phyloP scores from a whole-genome alignment of 2,329 filamentous ascomycete genomes.

The Penicillium sp. region DNA sequence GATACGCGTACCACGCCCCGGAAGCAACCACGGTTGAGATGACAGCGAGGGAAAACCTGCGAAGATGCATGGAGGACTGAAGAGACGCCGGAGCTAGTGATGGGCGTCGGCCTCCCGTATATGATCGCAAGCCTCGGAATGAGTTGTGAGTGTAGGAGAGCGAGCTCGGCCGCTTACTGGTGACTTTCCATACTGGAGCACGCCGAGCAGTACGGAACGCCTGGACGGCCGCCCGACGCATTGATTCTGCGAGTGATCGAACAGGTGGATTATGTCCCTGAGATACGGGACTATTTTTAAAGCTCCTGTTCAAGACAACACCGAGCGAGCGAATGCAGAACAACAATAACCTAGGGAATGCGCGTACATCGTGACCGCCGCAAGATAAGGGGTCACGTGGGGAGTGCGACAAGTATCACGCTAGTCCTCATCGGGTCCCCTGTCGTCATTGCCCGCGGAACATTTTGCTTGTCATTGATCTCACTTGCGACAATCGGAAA shows the following conservation, averaged over 20 bases:
- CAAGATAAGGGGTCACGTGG: slow-evolving; percentile 31
- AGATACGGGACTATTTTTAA: slow-evolving; percentile 1
- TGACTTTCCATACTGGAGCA: slow-evolving; percentile 49
- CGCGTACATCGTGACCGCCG: slow-evolving; percentile 13
- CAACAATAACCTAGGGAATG: slow-evolving; percentile 12
- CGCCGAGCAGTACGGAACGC: slow-evolving; percentile 53
- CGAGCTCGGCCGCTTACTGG: slow-evolving; percentile 40
- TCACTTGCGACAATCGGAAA: not conserved
- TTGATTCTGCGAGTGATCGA: slow-evolving; percentile 35
- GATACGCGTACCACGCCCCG: slow-evolving; percentile 55
- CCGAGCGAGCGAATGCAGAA: slow-evolving; percentile 3
- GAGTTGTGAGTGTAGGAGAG: slow-evolving; percentile 45
- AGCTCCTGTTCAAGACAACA: slow-evolving; percentile 13
- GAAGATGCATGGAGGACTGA: slow-evolving; percentile 54
- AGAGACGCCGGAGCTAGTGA: slow-evolving; percentile 41
- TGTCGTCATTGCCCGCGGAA: slow-evolving; percentile 43
- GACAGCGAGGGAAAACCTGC: slow-evolving; percentile 53
- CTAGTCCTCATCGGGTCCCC: slow-evolving; percentile 32
- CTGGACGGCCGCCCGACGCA: slow-evolving; percentile 54
- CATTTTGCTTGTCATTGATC: slow-evolving; percentile 8
- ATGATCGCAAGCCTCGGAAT: slow-evolving; percentile 42
- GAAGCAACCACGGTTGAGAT: slow-evolving; percentile 53
- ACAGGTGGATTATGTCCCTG: slow-evolving; percentile 6
- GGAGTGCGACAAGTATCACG: slow-evolving; percentile 7
- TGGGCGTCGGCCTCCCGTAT: slow-evolving; percentile 40